These are phyloP conservation scores for Buddleja alternifolia DNA, from an alignment of 257 asterid genomes.

Conservation along the genomic window DNA sequence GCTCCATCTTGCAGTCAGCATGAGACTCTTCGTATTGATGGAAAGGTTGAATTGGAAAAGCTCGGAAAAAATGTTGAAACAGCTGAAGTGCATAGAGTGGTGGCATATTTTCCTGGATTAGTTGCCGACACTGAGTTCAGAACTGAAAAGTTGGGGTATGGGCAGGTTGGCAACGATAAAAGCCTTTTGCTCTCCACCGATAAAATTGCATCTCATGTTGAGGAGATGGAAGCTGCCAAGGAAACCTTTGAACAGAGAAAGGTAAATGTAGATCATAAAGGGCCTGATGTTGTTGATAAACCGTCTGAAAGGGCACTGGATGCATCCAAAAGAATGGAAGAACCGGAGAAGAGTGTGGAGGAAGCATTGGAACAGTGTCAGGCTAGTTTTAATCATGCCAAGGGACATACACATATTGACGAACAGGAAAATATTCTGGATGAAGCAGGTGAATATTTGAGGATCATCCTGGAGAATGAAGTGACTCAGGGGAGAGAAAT, in stretches of 20 bases:
- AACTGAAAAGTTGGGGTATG: conserved; percentile 44
- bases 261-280: conserved; percentile 17
- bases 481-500: conserved; percentile 31
- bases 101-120: conserved; percentile 36
- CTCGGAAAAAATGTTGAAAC: conserved; percentile 40
- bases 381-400: conserved; percentile 21
- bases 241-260: conserved; percentile 29
- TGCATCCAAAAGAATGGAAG: conserved; percentile 34
- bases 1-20: conserved; percentile 25
- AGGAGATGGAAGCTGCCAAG: conserved; percentile 32
- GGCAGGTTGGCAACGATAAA: conserved; percentile 39
- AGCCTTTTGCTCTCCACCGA: conserved; percentile 26
- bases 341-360: conserved; percentile 33
- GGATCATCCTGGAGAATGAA: conserved; percentile 35
- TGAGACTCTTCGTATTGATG: conserved; percentile 29
- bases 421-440: conserved; percentile 33
- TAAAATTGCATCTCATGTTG: conserved; percentile 28
- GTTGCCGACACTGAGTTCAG: conserved; percentile 39
- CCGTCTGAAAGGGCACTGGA: conserved; percentile 25
- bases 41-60: conserved; percentile 35
- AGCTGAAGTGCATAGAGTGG: conserved; percentile 43
- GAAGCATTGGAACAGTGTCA: conserved; percentile 34
- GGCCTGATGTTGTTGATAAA: conserved; percentile 34
- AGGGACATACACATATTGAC: conserved; percentile 31
- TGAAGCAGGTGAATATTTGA: conserved; percentile 32